Conservation (phyloP, 805 yeast genomes). For the Kazachstania psychrophila region DNA sequence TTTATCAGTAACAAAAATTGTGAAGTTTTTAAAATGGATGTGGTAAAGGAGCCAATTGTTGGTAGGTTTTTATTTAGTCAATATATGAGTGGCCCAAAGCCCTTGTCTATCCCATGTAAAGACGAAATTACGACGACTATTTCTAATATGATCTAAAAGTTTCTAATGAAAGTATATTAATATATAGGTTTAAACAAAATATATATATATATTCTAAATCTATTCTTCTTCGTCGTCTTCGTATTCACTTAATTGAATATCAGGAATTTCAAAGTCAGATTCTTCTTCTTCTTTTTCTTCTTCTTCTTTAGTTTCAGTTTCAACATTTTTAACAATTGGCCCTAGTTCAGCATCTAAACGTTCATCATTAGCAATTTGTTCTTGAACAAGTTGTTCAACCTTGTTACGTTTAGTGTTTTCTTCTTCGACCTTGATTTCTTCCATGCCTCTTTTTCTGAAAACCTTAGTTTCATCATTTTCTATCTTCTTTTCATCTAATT, state of each 20-base stretch:
- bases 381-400: not conserved
- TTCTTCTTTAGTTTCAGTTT: slow-evolving; percentile 4
- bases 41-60: slow-evolving; percentile 50
- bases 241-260: slow-evolving; percentile 13
- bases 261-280: slow-evolving; percentile 29
- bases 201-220: not conserved
- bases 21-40: slow-evolving; percentile 42
- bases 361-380: slow-evolving; percentile 6
- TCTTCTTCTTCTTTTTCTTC: slow-evolving; percentile 20
- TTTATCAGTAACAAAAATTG: slow-evolving; percentile 35
- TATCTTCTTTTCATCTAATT: too few species aligned
- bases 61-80: slow-evolving; percentile 62
- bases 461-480: slow-evolving; percentile 9
- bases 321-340: slow-evolving; percentile 3
- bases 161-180: not conserved
- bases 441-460: slow-evolving; percentile 8
- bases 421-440: slow-evolving; percentile 1
- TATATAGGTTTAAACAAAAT: not conserved
- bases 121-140: slow-evolving; percentile 19
- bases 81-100: slow-evolving; percentile 54
- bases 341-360: slow-evolving; percentile 4
- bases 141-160: slow-evolving; percentile 9
- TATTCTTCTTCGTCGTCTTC: slow-evolving; percentile 11
- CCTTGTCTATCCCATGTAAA: slow-evolving; percentile 23
- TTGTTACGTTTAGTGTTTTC: slow-evolving; percentile 3